Evolutionary conservation across 2,329 filamentous ascomycete genomes (phyloP).

Genomic region (Colletotrichum sp.): DNA sequence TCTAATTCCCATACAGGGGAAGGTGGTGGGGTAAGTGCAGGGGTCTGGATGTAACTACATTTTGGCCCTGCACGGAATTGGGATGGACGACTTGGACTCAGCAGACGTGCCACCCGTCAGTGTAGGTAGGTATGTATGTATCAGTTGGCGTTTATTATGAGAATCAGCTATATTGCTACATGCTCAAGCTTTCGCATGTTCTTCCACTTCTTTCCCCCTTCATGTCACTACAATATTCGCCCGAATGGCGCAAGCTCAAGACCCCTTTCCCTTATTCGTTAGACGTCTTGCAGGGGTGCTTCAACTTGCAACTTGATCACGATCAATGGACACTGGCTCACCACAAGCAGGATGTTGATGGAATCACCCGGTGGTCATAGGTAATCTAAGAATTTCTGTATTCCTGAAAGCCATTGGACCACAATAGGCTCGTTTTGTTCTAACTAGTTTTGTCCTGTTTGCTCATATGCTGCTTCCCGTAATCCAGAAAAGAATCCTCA

Average conservation of each 20-base stretch:
- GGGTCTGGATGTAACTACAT: background rate
- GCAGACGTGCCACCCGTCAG: background rate
- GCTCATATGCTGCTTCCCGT: background rate
- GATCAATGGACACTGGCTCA: background rate
- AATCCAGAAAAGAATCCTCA: background rate
- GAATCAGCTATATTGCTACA: background rate
- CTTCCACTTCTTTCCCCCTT: background rate
- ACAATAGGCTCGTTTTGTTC: background rate
- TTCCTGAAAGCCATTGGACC: background rate
- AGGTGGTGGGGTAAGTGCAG: background rate
- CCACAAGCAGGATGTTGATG: background rate
- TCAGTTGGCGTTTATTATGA: background rate
- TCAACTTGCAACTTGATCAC: background rate
- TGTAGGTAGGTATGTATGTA: background rate
- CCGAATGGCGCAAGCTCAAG: background rate
- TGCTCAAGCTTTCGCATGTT: background rate
- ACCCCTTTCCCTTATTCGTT: background rate
- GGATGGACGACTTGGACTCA: background rate
- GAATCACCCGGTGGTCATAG: background rate
- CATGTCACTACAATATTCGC: background rate
- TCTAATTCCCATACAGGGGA: constrained; percentile 1
- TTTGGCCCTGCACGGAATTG: background rate
- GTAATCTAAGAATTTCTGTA: background rate
- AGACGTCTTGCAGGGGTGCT: background rate
- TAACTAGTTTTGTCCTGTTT: background rate